Conservation (phyloP, 148 eudicot species). For the Rhododendron kiyosumense region DNA sequence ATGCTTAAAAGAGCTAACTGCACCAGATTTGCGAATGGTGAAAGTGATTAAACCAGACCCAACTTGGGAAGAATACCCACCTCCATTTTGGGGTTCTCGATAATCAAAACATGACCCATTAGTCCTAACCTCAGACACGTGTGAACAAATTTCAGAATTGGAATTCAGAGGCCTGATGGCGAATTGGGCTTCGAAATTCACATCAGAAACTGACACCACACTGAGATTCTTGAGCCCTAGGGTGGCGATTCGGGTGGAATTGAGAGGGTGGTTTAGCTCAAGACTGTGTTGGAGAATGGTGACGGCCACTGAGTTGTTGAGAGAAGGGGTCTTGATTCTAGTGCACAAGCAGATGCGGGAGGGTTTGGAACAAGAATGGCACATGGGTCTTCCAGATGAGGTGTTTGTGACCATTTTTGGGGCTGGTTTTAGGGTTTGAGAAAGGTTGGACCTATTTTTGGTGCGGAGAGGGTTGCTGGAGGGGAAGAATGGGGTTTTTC, state of each 20-base stretch:
- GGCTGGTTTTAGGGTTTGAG: constrained; percentile 28
- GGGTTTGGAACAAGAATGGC: constrained; percentile 78
- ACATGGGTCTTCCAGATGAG: constrained; percentile 59
- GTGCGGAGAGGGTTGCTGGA: neutral
- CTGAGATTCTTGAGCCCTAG: constrained; percentile 59
- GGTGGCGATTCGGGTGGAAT: constrained; percentile 65
- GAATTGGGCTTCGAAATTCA: constrained; percentile 52
- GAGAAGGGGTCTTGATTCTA: constrained; percentile 49
- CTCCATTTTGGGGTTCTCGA: neutral
- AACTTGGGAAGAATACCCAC: constrained; percentile 6
- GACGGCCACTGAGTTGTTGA: constrained; percentile 52
- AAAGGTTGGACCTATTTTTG: neutral
- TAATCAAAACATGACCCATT: neutral
- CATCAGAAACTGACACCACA: constrained; percentile 55
- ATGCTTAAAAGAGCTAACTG: constrained; percentile 24
- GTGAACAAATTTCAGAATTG: neutral
- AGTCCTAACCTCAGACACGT: constrained; percentile 12
- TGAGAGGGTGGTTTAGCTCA: constrained; percentile 82
- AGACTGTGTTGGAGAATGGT: constrained; percentile 76
- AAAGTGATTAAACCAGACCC: constrained; percentile 28
- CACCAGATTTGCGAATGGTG: constrained; percentile 48
- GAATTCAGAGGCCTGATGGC: constrained; percentile 23
- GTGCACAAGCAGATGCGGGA: constrained; percentile 56
- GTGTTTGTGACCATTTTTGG: constrained; percentile 30
- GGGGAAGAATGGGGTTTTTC: neutral